Percentiles rank a stretch among this genome's conserved stretches.
These are phyloP conservation scores for Xylaria hypoxylon DNA, from an alignment of 2,329 filamentous ascomycete genomes.

Conservation along the genomic window DNA sequence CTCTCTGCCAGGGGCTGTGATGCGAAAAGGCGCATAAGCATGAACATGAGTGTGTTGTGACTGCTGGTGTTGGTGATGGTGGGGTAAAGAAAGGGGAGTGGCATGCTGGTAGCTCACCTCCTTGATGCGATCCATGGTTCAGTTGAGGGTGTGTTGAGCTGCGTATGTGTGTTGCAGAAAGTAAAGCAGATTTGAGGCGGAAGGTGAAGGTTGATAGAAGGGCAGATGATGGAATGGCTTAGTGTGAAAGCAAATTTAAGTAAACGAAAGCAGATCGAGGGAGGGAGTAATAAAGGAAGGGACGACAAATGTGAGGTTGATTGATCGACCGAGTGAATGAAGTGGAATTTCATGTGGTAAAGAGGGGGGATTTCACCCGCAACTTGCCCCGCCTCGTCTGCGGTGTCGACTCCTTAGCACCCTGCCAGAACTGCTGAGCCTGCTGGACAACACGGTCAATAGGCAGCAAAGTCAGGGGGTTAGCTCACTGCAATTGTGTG, in stretches of 20 bases:
- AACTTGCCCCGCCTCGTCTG: slow-evolving; percentile 47
- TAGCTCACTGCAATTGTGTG: slow-evolving; percentile 20
- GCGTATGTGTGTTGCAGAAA: slow-evolving; percentile 37
- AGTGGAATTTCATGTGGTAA: slow-evolving; percentile 50
- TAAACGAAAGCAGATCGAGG: slow-evolving; percentile 42
- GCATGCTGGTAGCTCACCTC: slow-evolving; percentile 70
- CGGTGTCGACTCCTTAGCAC: slow-evolving; percentile 12
- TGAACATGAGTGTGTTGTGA: slow-evolving; percentile 2
- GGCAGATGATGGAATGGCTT: slow-evolving; percentile 41
- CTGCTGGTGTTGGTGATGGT: slow-evolving; percentile 48
- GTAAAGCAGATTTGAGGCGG: slow-evolving; percentile 49
- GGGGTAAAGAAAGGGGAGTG: slow-evolving; percentile 48
- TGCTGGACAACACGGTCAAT: not conserved
- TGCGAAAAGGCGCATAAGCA: slow-evolving; percentile 18
- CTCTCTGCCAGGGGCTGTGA: not conserved
- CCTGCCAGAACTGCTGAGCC: too few relatives aligned
- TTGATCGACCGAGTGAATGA: slow-evolving; percentile 46
- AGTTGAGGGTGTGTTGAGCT: slow-evolving; percentile 36
- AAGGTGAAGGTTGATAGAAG: slow-evolving; percentile 15
- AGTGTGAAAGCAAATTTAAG: slow-evolving; percentile 26
- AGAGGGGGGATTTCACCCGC: slow-evolving; percentile 42
- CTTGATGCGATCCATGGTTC: slow-evolving; percentile 88
- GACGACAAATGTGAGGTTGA: slow-evolving; percentile 43
- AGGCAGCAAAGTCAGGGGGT: slow-evolving; percentile 25
- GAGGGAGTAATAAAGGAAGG: slow-evolving; percentile 44